Evolutionary conservation across 257 asterid species (phyloP), one percentile per base, ranked within the genome.

Genomic region (Forsythia viridissima): DNA sequence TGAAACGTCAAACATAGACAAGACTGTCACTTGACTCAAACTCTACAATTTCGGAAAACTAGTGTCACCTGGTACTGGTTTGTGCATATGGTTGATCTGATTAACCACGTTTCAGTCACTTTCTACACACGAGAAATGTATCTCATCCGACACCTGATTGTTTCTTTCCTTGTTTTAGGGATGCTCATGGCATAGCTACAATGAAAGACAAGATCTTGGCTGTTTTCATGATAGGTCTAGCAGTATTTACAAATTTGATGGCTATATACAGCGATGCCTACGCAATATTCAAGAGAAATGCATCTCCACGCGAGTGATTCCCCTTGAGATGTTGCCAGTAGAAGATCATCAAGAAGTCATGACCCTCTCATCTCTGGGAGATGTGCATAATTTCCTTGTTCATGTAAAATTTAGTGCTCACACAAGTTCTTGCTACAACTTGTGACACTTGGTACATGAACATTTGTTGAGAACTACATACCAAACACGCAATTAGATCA

Each of bases 261-360:
- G 94, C 90, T 55, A 86, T 86, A 51, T 88, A 87, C 70, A 88
- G 88, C 24, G 85, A 87, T 71, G 84, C 82, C n/a, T 83, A 73
- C 6, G 83, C 85, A 16, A 74, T 83, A n/a, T 77, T 88, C 82
- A 61, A 43, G 80, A 81, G 46, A 41, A 71, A 74, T 9, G 39
- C 74, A 2, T 77, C 77, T 6, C 86, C 88, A 8, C 79, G 80
- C 3, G 72, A 80, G 61, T 80, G 57, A 66, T 40, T 38, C 21
- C 36, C 4, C 73, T 15, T 24, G 42, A 55, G 48, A 66, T 48
- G 67, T 80, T 6, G 69, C 76, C 38, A 3, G 9, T 18, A 2
- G 7, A 5, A 39, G 74, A 71, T n/a, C 38, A 18, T 18, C 24
- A 18, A 52, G 9, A 52, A 4, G 9, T 52, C 63, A 15, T 8